A percentile compares a stretch with the other conserved stretches of the same genome.
Evolutionary conservation across 129 eudicot species (phyloP).

Genomic region (Sambucus nigra): DNA sequence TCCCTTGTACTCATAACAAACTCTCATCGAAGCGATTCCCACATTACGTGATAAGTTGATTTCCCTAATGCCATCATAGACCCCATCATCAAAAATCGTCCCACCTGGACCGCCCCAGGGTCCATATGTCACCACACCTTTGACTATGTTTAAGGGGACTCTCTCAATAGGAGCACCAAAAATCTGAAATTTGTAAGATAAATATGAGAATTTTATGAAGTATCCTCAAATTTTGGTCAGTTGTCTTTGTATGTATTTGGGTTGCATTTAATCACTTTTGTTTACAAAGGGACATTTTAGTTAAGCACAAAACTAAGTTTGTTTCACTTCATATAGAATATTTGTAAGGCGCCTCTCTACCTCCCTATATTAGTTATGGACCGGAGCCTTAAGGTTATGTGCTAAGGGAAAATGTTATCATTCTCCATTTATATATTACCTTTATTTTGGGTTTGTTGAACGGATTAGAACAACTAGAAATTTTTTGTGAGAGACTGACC

Average conservation of each 20-base stretch:
- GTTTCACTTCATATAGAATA: too few species aligned
- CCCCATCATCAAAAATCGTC: constrained; percentile 44
- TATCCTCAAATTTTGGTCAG: too few species aligned
- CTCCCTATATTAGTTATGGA: too few species aligned
- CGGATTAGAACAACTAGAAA: constrained; percentile 9
- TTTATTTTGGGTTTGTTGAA: constrained; percentile 7
- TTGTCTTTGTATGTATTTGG: too few species aligned
- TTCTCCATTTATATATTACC: too few species aligned
- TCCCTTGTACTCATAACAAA: constrained; percentile 36
- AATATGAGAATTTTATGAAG: too few species aligned
- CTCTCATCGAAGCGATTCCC: constrained; percentile 32
- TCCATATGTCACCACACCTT: constrained; percentile 32
- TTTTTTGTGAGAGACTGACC: constrained; percentile 5
- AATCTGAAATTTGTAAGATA: background rate
- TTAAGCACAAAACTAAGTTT: too few species aligned
- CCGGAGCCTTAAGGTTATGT: too few species aligned
- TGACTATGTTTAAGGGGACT: constrained; percentile 13
- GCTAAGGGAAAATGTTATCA: too few species aligned
- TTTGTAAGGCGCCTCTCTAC: too few species aligned
- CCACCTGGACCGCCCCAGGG: constrained; percentile 69
- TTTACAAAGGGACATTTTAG: too few species aligned
- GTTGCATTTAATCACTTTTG: too few species aligned
- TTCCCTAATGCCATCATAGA: constrained; percentile 38
- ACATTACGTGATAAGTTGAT: constrained; percentile 37
- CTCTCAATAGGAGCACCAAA: constrained; percentile 17